Evolutionary conservation across 2,329 filamentous ascomycete species (phyloP), one percentile per base, ranked within the genome.

Genomic region (Macroventuria anomochaeta): DNA sequence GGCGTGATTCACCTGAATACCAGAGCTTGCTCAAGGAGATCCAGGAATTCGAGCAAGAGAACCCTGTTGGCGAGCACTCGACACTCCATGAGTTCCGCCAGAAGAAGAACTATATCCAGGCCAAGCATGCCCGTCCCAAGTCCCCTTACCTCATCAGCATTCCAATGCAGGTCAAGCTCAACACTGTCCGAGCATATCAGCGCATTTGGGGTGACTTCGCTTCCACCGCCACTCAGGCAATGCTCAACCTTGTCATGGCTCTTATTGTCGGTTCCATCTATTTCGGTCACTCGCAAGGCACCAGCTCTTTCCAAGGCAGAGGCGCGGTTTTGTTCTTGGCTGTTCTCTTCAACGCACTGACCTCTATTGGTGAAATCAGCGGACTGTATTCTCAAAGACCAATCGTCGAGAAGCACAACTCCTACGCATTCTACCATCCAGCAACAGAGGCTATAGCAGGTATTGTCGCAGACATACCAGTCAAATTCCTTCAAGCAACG

Each of bases 351-450:
- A 87, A 85, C 57, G 84, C 84, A 2, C 71, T 87, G 15, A 80
- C 77, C 0, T 80, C 83, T 7, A 83, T 87, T 44, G 76, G 79
- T 1, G 85, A 88, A 34, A 75, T 75, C 48, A 63, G 64, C 37
- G 61, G 55, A 37, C 56, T 96, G 2, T 96, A 93, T 68, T 83
- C 89, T 1, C 91, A 96, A 82, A 87, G 93, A 18, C 88, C 90
- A 0, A 95, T 96, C 63, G 90, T 97, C 55, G 91, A 96, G 67
- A 96, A 96, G 71, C 93, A 96, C 65, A 78, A 82, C 46, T 86
- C 88, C 21, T 96, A 96, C 70, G 91, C 91, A 12, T 83, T 96
- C 31, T 96, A 96, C 64, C 92, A 96, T 68, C 91, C 93, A 0
- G 90, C 88, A 7, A 88, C 91, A 5, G 92, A 97, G 79, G 90